Percentiles rank a stretch among this genome's conserved stretches.
These are phyloP conservation scores for Lactifluus pinguis DNA, from an alignment of 768 basidiomycete species.

Conservation along the genomic window DNA sequence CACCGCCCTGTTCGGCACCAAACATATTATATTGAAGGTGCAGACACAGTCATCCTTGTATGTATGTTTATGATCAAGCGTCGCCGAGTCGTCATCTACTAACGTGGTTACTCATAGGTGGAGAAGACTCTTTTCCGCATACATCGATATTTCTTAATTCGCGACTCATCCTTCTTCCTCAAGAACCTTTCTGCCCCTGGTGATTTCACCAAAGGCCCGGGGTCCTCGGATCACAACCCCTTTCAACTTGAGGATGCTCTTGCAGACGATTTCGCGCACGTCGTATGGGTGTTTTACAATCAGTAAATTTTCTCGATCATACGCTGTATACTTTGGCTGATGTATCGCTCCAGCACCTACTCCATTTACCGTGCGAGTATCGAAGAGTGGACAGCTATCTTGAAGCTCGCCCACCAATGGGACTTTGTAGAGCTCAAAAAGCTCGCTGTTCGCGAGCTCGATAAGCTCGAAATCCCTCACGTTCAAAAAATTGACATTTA, in stretches of 20 bases:
- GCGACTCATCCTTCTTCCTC: conserved; percentile 24
- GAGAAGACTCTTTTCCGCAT: conserved; percentile 8
- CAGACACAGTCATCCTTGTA: conserved; percentile 34
- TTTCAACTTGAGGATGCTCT: conserved; percentile 22
- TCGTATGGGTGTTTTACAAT: conserved; percentile 28
- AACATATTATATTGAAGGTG: conserved; percentile 44
- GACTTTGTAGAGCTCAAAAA: conserved; percentile 41
- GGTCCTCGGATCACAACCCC: conserved; percentile 24
- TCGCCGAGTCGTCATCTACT: not conserved
- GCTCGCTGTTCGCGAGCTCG: conserved; percentile 33
- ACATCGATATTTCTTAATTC: conserved; percentile 24
- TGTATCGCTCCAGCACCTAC: conserved; percentile 36
- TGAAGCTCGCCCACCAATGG: conserved; percentile 49
- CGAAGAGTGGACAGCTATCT: conserved; percentile 45
- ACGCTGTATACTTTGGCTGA: not conserved
- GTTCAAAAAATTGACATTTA: conserved; percentile 50
- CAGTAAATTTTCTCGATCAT: conserved; percentile 19
- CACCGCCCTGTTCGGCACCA: conserved; percentile 21
- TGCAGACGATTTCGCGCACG: conserved; percentile 23
- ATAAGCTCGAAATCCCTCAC: conserved; percentile 32
- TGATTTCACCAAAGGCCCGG: conserved; percentile 14
- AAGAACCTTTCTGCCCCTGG: conserved; percentile 21
- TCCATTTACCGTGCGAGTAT: conserved; percentile 44
- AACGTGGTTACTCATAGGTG: not conserved
- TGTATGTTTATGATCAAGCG: conserved; percentile 8